Conservation (phyloP, 2,329 filamentous ascomycete genomes). For the Epichloe glyceriae region DNA sequence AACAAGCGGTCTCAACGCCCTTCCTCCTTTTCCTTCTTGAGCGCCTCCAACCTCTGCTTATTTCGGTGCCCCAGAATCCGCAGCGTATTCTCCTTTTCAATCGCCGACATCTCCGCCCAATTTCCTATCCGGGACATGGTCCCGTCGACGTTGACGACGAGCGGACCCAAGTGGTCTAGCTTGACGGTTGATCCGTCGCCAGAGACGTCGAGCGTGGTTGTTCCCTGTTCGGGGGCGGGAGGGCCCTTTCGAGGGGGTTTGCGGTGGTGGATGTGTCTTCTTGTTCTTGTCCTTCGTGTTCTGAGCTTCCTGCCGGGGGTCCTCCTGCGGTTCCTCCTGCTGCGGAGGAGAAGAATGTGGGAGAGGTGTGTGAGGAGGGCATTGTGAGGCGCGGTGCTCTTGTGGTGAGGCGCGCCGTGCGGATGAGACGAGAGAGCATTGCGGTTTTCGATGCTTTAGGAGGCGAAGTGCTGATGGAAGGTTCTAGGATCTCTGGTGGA, state of each 20-base stretch:
- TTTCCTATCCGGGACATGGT: constrained; percentile 59
- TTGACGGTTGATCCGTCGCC: constrained; percentile 29
- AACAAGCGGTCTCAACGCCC: no score
- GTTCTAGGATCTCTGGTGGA: not conserved
- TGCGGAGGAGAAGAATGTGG: not conserved
- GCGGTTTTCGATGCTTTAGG: not conserved
- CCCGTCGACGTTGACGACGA: constrained; percentile 63
- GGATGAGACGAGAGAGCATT: not conserved
- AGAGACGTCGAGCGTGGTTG: constrained; percentile 20
- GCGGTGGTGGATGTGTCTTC: constrained; percentile 1
- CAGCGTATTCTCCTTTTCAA: constrained; percentile 54
- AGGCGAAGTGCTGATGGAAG: not conserved
- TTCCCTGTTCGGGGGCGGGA: constrained; percentile 12
- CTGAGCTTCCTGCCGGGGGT: not conserved
- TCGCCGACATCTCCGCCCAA: constrained; percentile 58
- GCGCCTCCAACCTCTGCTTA: constrained; percentile 41
- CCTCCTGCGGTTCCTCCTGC: not conserved
- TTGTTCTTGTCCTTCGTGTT: not conserved
- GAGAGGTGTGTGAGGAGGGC: not conserved
- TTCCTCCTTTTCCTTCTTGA: constrained; percentile 20
- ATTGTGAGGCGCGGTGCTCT: not conserved
- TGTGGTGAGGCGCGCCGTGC: not conserved
- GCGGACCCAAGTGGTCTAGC: constrained; percentile 56
- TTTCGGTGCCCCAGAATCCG: constrained; percentile 57
- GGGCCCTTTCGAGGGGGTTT: constrained; percentile 8